Evolutionary conservation across 306 rosid genomes (phyloP), one percentile per base, ranked within the genome.

Genomic region (Quercus wislizeni): DNA sequence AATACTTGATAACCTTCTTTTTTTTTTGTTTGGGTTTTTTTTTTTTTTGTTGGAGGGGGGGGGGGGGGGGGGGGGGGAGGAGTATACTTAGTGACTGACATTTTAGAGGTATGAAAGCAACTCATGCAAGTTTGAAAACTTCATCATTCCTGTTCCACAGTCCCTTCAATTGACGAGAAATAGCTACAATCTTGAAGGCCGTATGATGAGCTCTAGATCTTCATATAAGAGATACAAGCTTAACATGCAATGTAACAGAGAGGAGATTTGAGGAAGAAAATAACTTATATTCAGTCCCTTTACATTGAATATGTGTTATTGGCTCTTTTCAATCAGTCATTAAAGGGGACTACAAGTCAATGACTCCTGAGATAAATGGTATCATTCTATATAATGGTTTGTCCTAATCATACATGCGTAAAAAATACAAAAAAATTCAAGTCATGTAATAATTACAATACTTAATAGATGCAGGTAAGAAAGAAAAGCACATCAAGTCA

Each of bases 1-100:
- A 49, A 10, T 38, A 8, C 11, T 7, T 7, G 46, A 38, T 38
- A 38, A 38, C 46, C 46, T 38, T 7, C 0, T 35, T 35, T 35
- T 35, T 35, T 38, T 1, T 21, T 21, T 21, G 23, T 38, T 38
- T 38, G 0, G 6, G 33, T 35, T 35, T 35, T 5, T 5, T 0
- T 31, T 4, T 31, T 31, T n/a, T n/a, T n/a, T n/a, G n/a, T n/a
- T n/a, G 9, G 2, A 11, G 0, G 11, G 46, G 10, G 2, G 0
- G 0, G 8, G 9, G 2, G 46, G 0, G 11, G 46, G 10, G 2
- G 0, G 0, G 8, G 46, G 2, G 46, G 11, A 0, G 11, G 0
- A 38, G 46, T 38, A 8, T 8, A 38, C 46, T 38, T 38, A 38
- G 46, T 38, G 46, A 38, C 46, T 38, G 25, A 19, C 4, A 57